These are phyloP conservation scores for Hygrophoropsis aurantiaca DNA, from an alignment of 768 basidiomycete species.

Conservation along the genomic window DNA sequence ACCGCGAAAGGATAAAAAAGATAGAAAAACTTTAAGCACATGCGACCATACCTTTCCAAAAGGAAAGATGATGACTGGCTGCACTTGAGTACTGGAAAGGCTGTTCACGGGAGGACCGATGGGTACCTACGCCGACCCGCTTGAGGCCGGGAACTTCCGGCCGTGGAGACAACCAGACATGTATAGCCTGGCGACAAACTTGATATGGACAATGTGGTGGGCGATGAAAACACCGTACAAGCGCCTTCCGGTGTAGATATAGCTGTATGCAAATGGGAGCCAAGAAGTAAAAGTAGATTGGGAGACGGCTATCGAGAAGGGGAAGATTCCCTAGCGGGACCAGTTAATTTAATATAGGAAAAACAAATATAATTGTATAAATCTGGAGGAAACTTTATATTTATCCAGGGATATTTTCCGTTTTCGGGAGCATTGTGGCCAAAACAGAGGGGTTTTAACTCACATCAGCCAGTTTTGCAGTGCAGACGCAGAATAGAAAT, in stretches of 20 bases:
- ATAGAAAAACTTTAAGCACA: too few species aligned
- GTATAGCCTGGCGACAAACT: not conserved
- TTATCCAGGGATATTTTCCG: constrained; percentile 1
- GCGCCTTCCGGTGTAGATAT: not conserved
- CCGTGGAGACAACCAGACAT: constrained; percentile 3
- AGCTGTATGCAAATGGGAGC: too few species aligned
- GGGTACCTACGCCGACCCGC: too few species aligned
- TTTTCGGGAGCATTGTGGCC: constrained; percentile 9
- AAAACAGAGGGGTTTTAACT: constrained; percentile 17
- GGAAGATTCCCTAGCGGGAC: too few species aligned
- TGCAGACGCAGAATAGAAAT: constrained; percentile 32
- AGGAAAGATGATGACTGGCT: too few species aligned
- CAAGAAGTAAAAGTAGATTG: too few species aligned
- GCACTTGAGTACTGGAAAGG: too few species aligned
- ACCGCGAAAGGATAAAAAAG: too few species aligned
- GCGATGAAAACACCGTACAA: not conserved
- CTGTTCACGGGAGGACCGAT: too few species aligned
- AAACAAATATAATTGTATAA: not conserved
- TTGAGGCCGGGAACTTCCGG: constrained; percentile 15
- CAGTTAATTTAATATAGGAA: too few species aligned
- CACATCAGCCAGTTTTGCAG: constrained; percentile 24
- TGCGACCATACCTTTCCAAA: too few species aligned
- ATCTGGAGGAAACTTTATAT: constrained; percentile 3
- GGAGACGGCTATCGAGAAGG: too few species aligned
- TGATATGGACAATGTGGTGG: not conserved